Percentiles rank a stretch among this genome's conserved stretches.
Conservation (phyloP, 768 basidiomycete genomes). For the Calocera cornea region DNA sequence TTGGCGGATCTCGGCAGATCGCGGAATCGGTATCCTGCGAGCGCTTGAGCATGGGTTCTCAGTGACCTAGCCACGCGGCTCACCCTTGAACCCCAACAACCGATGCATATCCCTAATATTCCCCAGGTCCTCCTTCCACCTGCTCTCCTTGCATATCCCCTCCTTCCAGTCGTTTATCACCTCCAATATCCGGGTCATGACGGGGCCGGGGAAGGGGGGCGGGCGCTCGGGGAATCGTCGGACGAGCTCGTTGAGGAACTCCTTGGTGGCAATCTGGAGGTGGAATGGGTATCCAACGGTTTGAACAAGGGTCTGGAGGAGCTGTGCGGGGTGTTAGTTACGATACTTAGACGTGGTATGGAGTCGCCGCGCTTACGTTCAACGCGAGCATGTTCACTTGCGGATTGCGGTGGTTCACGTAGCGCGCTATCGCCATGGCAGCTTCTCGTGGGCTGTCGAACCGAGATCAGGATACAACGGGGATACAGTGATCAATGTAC, state of each 20-base stretch:
- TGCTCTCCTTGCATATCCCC: constrained; percentile 70
- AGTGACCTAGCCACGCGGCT: constrained; percentile 17
- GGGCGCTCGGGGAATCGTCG: constrained; percentile 95
- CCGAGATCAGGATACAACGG: background rate
- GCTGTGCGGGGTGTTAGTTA: constrained; percentile 17
- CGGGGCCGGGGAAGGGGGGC: constrained; percentile 83
- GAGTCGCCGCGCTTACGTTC: constrained; percentile 22
- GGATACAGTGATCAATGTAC: background rate
- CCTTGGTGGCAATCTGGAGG: constrained; percentile 91
- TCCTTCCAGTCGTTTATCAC: constrained; percentile 92
- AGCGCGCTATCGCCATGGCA: constrained; percentile 65
- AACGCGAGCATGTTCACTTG: constrained; percentile 81
- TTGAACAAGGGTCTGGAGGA: constrained; percentile 85
- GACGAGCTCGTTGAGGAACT: constrained; percentile 96
- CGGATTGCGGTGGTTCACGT: constrained; percentile 85
- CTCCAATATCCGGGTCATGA: constrained; percentile 89
- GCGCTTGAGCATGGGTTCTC: background rate
- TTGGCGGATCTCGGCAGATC: constrained; percentile 13
- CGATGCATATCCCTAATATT: constrained; percentile 98
- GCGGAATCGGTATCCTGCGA: constrained; percentile 18
- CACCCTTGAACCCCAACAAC: constrained; percentile 84
- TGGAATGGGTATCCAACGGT: constrained; percentile 96
- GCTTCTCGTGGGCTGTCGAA: constrained; percentile 71
- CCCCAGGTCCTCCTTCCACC: constrained; percentile 92
- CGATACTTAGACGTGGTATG: background rate